Evolutionary conservation across 192 early-diverging fungal species (phyloP), one percentile per base, ranked within the genome.

Genomic region (Mortierella claussenii): DNA sequence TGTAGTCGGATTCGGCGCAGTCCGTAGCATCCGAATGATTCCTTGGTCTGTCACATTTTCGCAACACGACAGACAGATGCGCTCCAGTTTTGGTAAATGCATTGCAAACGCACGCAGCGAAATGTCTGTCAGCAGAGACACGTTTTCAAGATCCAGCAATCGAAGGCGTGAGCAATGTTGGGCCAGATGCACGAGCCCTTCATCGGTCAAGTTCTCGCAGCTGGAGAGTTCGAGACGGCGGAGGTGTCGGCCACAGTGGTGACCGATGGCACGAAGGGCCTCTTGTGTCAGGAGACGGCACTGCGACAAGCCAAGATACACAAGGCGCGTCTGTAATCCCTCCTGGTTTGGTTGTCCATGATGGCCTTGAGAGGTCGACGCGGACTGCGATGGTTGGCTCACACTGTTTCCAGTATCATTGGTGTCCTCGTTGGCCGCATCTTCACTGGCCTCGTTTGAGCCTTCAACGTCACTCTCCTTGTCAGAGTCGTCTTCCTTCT

Each of bases 191-290:
- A 55, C 33, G 3, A 83, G 68, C 1, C 82, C 85, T 21, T 80
- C 74, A 27, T 86, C 82, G 0, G 70, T 71, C 20, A 86, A 23
- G 20, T 54, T 53, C 11, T 69, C 64, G 53, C 85, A 83, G 21
- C 79, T 81, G 0, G 85, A 70, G 18, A 86, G 53, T 58, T 86
- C 81, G 6, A 86, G 58, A n/a, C 83, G 85, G 3, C 81, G 78
- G 13, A 86, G 44, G 26, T 76, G 57, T n/a, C 44, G 33, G 11
- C 52, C 8, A 20, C 68, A 68, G 28, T 71, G 59, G 10, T 78
- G 44, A 4, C 79, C 66, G 12, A 86, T 34, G 1, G 68, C 58
- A 2, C 76, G 69, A 2, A 83, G 61, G 1, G 81, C 50, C 4
- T 58, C 61, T 42, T 82, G 75, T 0, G 82, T 81, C 12, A 86